Evolutionary conservation across 164 flowering plant genomes (phyloP).

Genomic region (Santalum album): DNA sequence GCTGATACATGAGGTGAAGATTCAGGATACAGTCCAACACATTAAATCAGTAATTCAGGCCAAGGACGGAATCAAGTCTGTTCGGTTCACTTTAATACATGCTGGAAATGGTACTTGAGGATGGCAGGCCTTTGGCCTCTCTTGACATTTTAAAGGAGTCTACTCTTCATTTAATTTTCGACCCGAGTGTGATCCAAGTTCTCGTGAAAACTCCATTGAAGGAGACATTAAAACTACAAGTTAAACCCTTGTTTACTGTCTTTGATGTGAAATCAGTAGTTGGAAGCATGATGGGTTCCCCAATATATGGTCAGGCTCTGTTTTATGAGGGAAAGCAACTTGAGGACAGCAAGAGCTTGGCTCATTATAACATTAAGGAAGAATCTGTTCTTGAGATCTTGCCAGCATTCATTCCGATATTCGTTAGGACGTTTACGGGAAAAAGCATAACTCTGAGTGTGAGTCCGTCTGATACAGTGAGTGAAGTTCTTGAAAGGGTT

Average conservation of each 20-base stretch:
- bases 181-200: background rate
- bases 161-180: background rate
- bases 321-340: conserved; percentile 14
- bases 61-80: background rate
- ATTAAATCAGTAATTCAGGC: background rate
- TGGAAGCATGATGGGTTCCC: conserved; percentile 11
- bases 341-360: conserved; percentile 13
- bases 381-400: conserved; percentile 10
- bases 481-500: background rate
- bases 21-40: background rate
- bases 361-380: conserved; percentile 13
- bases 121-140: background rate
- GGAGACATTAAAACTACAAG: background rate
- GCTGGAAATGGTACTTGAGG: background rate
- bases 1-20: background rate
- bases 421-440: conserved; percentile 5
- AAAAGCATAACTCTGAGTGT: background rate
- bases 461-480: background rate
- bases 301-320: background rate
- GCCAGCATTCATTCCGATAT: conserved; percentile 9
- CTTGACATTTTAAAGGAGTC: background rate
- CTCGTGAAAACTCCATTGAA: background rate
- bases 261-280: conserved; percentile 16
- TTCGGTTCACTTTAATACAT: background rate
- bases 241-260: background rate